Evolutionary conservation across 2,329 filamentous ascomycete species (phyloP).

Genomic region (Elsinoe perseae): DNA sequence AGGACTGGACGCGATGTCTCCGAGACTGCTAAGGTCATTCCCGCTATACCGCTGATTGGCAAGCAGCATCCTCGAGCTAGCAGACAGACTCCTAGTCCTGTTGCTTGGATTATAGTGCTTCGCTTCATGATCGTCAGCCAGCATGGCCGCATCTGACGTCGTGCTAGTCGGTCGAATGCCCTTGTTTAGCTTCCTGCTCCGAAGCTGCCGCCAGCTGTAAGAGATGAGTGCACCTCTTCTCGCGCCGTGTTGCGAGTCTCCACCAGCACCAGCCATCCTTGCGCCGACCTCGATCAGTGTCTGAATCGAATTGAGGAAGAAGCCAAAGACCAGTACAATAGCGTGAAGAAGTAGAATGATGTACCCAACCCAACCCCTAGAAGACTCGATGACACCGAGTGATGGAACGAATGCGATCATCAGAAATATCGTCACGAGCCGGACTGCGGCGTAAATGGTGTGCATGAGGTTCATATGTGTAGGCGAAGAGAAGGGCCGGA

Average conservation of each 20-base stretch:
- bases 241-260: slow-evolving; percentile 46
- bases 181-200: slow-evolving; percentile 54
- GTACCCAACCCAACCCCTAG: slow-evolving; percentile 94
- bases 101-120: slow-evolving; percentile 51
- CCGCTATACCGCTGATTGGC: slow-evolving; percentile 1
- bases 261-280: slow-evolving; percentile 72
- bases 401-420: slow-evolving; percentile 68
- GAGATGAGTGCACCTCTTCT: slow-evolving; percentile 56
- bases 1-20: slow-evolving; percentile 10
- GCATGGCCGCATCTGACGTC: slow-evolving; percentile 72
- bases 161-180: slow-evolving; percentile 64
- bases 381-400: slow-evolving; percentile 65
- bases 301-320: slow-evolving; percentile 85
- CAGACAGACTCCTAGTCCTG: slow-evolving; percentile 52
- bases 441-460: slow-evolving; percentile 68
- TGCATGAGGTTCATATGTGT: slow-evolving; percentile 98
- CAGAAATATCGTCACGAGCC: slow-evolving; percentile 57
- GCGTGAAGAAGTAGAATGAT: slow-evolving; percentile 80
- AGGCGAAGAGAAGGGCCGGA: slow-evolving; percentile 79
- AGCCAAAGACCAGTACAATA: slow-evolving; percentile 77
- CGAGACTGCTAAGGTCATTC: slow-evolving; percentile 9
- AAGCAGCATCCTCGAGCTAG: slow-evolving; percentile 54
- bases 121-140: slow-evolving; percentile 59
- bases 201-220: slow-evolving; percentile 87
- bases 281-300: slow-evolving; percentile 84